Conservation (phyloP, 495 filamentous ascomycete species). For the Talaromyces borbonicus region DNA sequence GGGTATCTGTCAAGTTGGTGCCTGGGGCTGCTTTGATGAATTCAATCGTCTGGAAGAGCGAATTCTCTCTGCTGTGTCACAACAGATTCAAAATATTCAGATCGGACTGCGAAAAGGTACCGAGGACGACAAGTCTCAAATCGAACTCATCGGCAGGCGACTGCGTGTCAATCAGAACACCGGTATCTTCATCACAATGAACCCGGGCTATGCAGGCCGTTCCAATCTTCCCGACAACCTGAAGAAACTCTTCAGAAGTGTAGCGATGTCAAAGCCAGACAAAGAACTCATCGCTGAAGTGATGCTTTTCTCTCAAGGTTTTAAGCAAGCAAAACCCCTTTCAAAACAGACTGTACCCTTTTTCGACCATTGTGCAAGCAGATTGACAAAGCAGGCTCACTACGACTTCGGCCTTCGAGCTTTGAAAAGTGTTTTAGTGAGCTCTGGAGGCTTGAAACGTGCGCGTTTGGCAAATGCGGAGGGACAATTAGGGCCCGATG, state of each 20-base stretch:
- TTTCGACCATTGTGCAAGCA: slow-evolving; percentile 77
- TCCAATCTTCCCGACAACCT: slow-evolving; percentile 97
- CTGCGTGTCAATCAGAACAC: slow-evolving; percentile 83
- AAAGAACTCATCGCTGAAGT: slow-evolving; percentile 99
- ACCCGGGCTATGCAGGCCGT: slow-evolving; percentile 94
- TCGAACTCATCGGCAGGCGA: slow-evolving; percentile 85
- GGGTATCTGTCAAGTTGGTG: slow-evolving; percentile 97
- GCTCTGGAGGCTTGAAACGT: slow-evolving; percentile 91
- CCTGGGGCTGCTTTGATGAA: slow-evolving; percentile 99
- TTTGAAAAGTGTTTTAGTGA: slow-evolving; percentile 94
- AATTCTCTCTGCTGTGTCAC: slow-evolving; percentile 93
- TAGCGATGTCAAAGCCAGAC: slow-evolving; percentile 99
- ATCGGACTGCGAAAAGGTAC: slow-evolving; percentile 76
- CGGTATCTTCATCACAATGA: slow-evolving; percentile 99
- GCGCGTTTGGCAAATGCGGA: slow-evolving; percentile 53
- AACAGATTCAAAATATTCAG: slow-evolving; percentile 98
- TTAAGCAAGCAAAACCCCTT: slow-evolving; percentile 85
- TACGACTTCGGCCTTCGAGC: slow-evolving; percentile 98
- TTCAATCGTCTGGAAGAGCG: slow-evolving; percentile 97
- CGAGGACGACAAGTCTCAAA: slow-evolving; percentile 70
- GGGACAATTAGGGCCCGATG: slow-evolving; percentile 53
- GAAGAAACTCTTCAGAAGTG: slow-evolving; percentile 98
- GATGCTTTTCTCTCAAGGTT: slow-evolving; percentile 99
- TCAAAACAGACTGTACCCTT: slow-evolving; percentile 95
- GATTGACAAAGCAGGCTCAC: slow-evolving; percentile 90